Percentiles rank a stretch among this genome's conserved stretches.
These are phyloP conservation scores for Suillus clintonianus DNA, from an alignment of 768 basidiomycete genomes.

Conservation along the genomic window DNA sequence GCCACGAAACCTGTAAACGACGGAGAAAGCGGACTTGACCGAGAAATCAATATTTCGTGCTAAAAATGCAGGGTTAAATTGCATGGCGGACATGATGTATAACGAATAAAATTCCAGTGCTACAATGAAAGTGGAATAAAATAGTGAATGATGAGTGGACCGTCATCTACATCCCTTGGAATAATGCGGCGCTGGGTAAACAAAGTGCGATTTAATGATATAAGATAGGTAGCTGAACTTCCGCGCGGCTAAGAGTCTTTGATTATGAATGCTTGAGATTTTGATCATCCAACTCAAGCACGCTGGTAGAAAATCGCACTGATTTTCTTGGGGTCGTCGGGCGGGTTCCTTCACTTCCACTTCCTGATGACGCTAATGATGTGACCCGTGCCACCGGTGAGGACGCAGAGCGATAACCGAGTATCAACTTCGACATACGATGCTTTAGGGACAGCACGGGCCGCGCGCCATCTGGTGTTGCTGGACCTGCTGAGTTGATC, in stretches of 20 bases:
- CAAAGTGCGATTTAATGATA: background rate
- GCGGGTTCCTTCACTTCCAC: constrained; percentile 33
- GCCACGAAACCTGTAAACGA: background rate
- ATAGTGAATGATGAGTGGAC: constrained; percentile 10
- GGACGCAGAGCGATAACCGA: constrained; percentile 39
- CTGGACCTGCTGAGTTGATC: constrained; percentile 33
- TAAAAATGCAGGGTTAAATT: background rate
- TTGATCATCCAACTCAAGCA: constrained; percentile 29
- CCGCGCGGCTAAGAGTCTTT: constrained; percentile 3
- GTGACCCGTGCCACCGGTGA: constrained; percentile 36
- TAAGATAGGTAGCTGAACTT: constrained; percentile 3
- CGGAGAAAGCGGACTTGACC: background rate
- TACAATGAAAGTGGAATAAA: constrained; percentile 29
- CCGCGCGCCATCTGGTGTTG: constrained; percentile 25
- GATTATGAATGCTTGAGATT: background rate
- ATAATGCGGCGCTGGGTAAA: background rate
- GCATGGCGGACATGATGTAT: background rate
- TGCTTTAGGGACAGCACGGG: constrained; percentile 43
- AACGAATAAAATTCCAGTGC: constrained; percentile 15
- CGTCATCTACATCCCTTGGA: background rate
- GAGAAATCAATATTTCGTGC: background rate
- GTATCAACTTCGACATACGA: constrained; percentile 56
- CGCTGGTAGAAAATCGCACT: constrained; percentile 59
- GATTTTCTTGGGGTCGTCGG: constrained; percentile 55
- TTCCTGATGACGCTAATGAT: constrained; percentile 32